Conservation (phyloP, 2,329 filamentous ascomycete genomes). For the Fusarium humuli region DNA sequence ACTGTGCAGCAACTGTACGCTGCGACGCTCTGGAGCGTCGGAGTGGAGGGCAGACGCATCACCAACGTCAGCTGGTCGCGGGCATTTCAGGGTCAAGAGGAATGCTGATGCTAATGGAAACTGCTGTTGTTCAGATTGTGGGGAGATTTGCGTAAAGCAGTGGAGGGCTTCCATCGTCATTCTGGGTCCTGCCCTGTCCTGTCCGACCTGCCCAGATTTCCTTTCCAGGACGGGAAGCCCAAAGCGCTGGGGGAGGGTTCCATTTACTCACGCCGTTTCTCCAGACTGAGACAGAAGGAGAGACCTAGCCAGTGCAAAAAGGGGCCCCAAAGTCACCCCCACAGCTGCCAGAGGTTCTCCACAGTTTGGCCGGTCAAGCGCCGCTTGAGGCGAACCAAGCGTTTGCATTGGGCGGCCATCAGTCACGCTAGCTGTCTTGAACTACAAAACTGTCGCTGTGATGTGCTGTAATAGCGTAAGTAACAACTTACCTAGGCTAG, state of each 20-base stretch:
- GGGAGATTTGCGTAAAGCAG: conserved; percentile 36
- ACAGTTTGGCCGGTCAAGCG: conserved; percentile 70
- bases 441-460: conserved; percentile 24
- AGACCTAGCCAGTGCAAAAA: conserved; percentile 11
- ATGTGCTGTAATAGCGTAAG: conserved; percentile 17
- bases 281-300: conserved; percentile 21
- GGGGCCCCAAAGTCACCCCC: conserved; percentile 31
- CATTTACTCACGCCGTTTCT: conserved; percentile 29
- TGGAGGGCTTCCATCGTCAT: conserved; percentile 33
- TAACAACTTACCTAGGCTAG: background rate
- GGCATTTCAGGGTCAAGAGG: conserved; percentile 19
- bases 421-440: conserved; percentile 22
- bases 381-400: conserved; percentile 59
- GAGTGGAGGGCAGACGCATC: conserved; percentile 33
- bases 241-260: conserved; percentile 22
- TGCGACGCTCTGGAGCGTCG: conserved; percentile 17
- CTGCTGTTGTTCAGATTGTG: conserved; percentile 35
- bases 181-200: conserved; percentile 22
- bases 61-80: conserved; percentile 36
- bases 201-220: conserved; percentile 27
- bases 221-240: conserved; percentile 36
- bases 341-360: conserved; percentile 51
- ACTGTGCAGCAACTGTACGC: conserved; percentile 11
- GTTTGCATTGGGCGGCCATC: conserved; percentile 28
- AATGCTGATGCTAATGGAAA: conserved; percentile 32